Percentiles rank a stretch among this genome's conserved stretches.
phyloP scores from a whole-genome alignment of 495 filamentous ascomycete species.

The Filosporella fistucella region DNA sequence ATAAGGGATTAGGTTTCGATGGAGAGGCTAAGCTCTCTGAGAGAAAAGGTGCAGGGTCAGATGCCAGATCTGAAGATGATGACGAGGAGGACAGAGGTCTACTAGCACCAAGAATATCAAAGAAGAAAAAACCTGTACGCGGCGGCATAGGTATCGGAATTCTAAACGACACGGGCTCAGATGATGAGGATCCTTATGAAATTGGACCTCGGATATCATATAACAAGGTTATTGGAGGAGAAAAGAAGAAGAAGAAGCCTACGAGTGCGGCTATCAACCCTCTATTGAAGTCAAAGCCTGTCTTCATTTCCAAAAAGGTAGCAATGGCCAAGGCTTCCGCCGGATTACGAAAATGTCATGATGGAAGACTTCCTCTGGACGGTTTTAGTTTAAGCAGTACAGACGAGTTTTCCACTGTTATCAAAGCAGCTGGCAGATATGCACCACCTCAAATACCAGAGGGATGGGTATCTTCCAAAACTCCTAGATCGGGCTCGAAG shows the following conservation, averaged over 20 bases:
- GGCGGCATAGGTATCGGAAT: slow-evolving; percentile 84
- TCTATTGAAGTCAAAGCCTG: slow-evolving; percentile 60
- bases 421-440: slow-evolving; percentile 58
- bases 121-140: slow-evolving; percentile 44
- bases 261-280: slow-evolving; percentile 52
- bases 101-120: slow-evolving; percentile 28
- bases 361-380: slow-evolving; percentile 79
- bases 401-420: slow-evolving; percentile 47
- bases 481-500: slow-evolving; percentile 30
- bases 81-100: slow-evolving; percentile 30
- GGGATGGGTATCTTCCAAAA: slow-evolving; percentile 70
- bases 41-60: slow-evolving; percentile 24
- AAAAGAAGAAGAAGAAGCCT: slow-evolving; percentile 71
- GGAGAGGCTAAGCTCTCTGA: slow-evolving; percentile 54
- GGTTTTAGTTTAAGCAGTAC: slow-evolving; percentile 72
- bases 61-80: slow-evolving; percentile 47
- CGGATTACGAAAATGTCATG: slow-evolving; percentile 75
- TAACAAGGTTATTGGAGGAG: slow-evolving; percentile 75
- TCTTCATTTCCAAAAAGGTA: slow-evolving; percentile 75
- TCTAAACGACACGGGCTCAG: slow-evolving; percentile 93
- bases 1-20: slow-evolving; percentile 77
- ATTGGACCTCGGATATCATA: slow-evolving; percentile 91
- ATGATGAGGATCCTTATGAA: slow-evolving; percentile 93
- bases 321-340: slow-evolving; percentile 49
- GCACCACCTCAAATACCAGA: slow-evolving; percentile 69